These are phyloP conservation scores for Fusarium setosum DNA, from an alignment of 2,329 filamentous ascomycete species.

Conservation along the genomic window DNA sequence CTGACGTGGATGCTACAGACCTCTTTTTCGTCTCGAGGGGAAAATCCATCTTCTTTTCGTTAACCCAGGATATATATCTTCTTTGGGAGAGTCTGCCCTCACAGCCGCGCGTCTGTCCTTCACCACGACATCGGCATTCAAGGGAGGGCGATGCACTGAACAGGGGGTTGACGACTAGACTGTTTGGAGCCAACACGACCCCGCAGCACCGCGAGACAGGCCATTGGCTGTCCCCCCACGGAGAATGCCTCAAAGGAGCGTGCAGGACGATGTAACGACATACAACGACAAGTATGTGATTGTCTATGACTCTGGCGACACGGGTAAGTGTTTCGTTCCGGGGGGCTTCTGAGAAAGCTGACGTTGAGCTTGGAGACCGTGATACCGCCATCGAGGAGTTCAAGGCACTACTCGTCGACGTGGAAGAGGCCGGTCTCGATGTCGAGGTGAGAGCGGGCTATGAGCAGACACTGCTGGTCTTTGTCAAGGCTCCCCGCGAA, in stretches of 20 bases:
- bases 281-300: conserved; percentile 56
- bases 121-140: not conserved
- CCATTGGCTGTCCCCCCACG: conserved; percentile 5
- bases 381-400: conserved; percentile 50
- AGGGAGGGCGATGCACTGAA: not conserved
- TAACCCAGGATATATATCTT: not conserved
- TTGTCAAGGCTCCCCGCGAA: conserved; percentile 71
- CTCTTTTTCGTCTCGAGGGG: not conserved
- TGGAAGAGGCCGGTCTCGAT: conserved; percentile 73
- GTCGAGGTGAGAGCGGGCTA: conserved; percentile 79
- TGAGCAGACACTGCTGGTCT: conserved; percentile 74
- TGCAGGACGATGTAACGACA: conserved; percentile 26
- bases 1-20: conserved; percentile 34
- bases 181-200: not conserved
- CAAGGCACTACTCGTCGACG: conserved; percentile 63
- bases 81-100: not conserved
- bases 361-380: conserved; percentile 40
- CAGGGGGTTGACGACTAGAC: conserved; percentile 13
- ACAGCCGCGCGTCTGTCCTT: not conserved
- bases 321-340: conserved; percentile 41
- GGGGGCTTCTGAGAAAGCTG: not conserved
- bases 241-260: conserved; percentile 12
- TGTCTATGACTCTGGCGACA: conserved; percentile 50
- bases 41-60: not conserved
- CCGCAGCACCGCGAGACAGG: not conserved